phyloP scores from a whole-genome alignment of 2,329 filamentous ascomycete species.

The Dactylonectria estremocensis region DNA sequence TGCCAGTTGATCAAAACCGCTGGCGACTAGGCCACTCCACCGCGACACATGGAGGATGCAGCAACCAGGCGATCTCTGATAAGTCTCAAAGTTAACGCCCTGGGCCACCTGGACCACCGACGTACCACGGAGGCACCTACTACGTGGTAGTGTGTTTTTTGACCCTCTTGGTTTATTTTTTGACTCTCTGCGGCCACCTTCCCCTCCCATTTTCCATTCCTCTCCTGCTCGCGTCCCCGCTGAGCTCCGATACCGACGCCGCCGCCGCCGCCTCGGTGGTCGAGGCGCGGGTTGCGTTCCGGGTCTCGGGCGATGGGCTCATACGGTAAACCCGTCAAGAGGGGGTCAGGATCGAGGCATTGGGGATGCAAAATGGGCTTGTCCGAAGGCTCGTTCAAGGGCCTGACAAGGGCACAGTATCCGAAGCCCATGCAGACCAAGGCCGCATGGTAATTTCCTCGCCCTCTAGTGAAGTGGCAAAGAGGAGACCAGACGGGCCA shows the following conservation, averaged over 20 bases:
- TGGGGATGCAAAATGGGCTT: conserved; percentile 36
- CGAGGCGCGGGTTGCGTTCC: conserved; percentile 34
- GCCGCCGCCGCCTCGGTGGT: conserved; percentile 23
- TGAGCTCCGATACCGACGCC: conserved; percentile 27
- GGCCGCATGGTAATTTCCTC: conserved; percentile 45
- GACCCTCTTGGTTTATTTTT: conserved; percentile 32
- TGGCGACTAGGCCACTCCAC: conserved; percentile 76
- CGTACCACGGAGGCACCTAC: conserved; percentile 45
- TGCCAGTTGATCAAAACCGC: conserved; percentile 83
- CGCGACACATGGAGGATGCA: conserved; percentile 61
- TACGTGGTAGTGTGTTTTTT: conserved; percentile 30
- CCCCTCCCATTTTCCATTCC: conserved; percentile 12
- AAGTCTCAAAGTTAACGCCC: conserved; percentile 52
- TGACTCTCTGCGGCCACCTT: conserved; percentile 19
- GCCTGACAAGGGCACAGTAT: conserved; percentile 34
- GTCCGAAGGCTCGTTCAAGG: conserved; percentile 22
- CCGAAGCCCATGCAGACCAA: conserved; percentile 48
- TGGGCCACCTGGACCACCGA: conserved; percentile 48
- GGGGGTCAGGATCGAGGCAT: conserved; percentile 34
- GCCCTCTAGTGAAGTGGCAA: conserved; percentile 47
- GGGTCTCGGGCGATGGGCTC: conserved; percentile 26
- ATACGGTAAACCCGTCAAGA: not conserved
- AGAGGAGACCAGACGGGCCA: conserved; percentile 44
- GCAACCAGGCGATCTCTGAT: conserved; percentile 63
- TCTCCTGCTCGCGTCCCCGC: conserved; percentile 22